A percentile compares a stretch with the other conserved stretches of the same genome.
phyloP scores from a whole-genome alignment of 768 basidiomycete genomes.

The Podaxis mareebaensis region DNA sequence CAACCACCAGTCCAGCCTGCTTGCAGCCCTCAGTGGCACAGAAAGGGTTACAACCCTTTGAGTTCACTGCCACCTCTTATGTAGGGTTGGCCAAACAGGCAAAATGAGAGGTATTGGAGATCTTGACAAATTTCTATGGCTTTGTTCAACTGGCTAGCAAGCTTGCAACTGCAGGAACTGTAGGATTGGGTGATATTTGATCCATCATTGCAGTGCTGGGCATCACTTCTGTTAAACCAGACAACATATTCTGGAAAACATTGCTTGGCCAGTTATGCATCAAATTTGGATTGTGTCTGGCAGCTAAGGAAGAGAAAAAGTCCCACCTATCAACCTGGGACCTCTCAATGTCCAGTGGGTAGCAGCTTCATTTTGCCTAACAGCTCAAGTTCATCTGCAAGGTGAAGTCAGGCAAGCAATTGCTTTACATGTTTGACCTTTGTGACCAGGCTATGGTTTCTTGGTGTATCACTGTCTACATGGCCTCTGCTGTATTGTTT shows the following conservation, averaged over 20 bases:
- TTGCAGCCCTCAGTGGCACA: not conserved
- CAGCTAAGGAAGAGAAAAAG: not conserved
- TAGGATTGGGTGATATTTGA: not conserved
- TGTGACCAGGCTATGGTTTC: not conserved
- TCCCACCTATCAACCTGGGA: not conserved
- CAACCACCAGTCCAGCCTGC: not conserved
- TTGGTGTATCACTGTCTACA: not conserved
- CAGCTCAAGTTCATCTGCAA: not conserved
- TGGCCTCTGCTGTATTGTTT: not conserved
- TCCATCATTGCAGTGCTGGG: not conserved
- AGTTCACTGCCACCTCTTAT: too few species aligned
- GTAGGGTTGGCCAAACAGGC: not conserved
- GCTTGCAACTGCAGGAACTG: not conserved
- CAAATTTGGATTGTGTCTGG: not conserved
- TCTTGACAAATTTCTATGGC: not conserved
- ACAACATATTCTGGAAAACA: not conserved
- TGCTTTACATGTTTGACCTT: constrained; percentile 2
- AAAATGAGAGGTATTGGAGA: not conserved
- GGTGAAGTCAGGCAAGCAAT: not conserved
- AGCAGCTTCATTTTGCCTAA: not conserved
- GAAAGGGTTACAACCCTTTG: too few species aligned
- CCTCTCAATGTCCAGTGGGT: not conserved
- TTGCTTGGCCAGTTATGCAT: not conserved
- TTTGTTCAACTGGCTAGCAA: not conserved
- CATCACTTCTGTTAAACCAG: not conserved